Conservation (phyloP, 2,329 filamentous ascomycete species). For the Rosellinia necatrix region DNA sequence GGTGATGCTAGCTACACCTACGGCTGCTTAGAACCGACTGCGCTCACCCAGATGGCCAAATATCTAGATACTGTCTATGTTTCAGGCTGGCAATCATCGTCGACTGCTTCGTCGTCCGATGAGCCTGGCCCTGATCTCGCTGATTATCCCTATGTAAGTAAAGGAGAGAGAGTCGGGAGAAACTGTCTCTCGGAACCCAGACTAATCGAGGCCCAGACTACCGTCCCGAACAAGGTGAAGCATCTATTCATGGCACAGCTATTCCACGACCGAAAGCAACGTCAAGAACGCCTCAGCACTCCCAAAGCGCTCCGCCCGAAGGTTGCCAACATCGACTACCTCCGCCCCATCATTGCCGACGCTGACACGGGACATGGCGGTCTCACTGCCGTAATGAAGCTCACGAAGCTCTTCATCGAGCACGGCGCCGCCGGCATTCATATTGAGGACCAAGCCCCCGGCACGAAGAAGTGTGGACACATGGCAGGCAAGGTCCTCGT, state of each 20-base stretch:
- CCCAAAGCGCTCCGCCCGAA: slow-evolving; percentile 74
- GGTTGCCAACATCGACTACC: slow-evolving; percentile 84
- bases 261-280: slow-evolving; percentile 99
- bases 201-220: slow-evolving; percentile 66
- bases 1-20: slow-evolving; percentile 92
- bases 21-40: slow-evolving; percentile 95
- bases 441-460: slow-evolving; percentile 97
- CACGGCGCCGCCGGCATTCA: slow-evolving; percentile 97
- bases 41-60: slow-evolving; percentile 99
- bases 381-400: slow-evolving; percentile 98
- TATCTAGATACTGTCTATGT: slow-evolving; percentile 98
- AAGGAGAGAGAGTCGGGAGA: not conserved
- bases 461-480: slow-evolving; percentile 99
- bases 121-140: slow-evolving; percentile 97
- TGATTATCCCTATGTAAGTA: slow-evolving; percentile 86
- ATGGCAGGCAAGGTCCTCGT: slow-evolving; percentile 99
- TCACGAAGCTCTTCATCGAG: slow-evolving; percentile 97
- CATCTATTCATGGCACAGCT: slow-evolving; percentile 98
- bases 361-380: slow-evolving; percentile 97
- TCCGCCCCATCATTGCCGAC: slow-evolving; percentile 94
- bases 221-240: slow-evolving; percentile 96
- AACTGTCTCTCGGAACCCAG: not conserved
- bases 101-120: slow-evolving; percentile 90
- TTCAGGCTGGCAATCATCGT: slow-evolving; percentile 98
- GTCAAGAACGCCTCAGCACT: slow-evolving; percentile 84